Conservation (phyloP, 805 yeast genomes). For the Metschnikowia cerradonensis region DNA sequence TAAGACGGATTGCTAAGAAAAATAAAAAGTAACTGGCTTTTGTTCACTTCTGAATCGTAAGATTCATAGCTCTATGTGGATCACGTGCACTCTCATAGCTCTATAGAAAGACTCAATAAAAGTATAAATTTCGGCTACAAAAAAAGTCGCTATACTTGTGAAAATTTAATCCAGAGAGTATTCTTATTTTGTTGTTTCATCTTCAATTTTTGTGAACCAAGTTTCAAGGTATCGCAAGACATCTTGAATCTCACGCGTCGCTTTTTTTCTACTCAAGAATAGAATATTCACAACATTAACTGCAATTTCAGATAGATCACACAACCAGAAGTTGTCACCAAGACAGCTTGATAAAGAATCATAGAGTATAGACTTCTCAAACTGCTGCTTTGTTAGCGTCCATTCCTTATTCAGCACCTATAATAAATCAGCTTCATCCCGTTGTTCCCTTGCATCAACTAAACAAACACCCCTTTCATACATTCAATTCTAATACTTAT, state of each 20-base stretch:
- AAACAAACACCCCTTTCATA: background rate
- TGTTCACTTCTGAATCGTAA: background rate
- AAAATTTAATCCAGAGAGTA: background rate
- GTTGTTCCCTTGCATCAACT: background rate
- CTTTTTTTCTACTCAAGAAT: constrained; percentile 3
- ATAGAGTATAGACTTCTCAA: background rate
- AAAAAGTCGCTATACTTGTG: background rate
- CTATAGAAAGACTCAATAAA: background rate
- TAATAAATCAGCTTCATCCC: background rate
- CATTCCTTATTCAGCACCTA: constrained; percentile 1
- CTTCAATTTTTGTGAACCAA: background rate
- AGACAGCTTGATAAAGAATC: background rate
- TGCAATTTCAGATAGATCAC: background rate
- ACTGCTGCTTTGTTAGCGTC: constrained; percentile 1
- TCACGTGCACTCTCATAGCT: background rate
- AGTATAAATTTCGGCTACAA: background rate
- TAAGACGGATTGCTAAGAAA: constrained; percentile 85
- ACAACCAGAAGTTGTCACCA: background rate
- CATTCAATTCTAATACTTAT: constrained; percentile 3
- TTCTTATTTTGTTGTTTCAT: background rate
- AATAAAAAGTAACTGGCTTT: constrained; percentile 46
- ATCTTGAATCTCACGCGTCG: constrained; percentile 2
- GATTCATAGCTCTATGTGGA: background rate
- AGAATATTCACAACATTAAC: background rate
- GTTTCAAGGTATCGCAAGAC: background rate